Percentiles rank a stretch among this genome's conserved stretches.
Conservation (phyloP, 495 filamentous ascomycete genomes). For the Aspergillus biplanus region DNA sequence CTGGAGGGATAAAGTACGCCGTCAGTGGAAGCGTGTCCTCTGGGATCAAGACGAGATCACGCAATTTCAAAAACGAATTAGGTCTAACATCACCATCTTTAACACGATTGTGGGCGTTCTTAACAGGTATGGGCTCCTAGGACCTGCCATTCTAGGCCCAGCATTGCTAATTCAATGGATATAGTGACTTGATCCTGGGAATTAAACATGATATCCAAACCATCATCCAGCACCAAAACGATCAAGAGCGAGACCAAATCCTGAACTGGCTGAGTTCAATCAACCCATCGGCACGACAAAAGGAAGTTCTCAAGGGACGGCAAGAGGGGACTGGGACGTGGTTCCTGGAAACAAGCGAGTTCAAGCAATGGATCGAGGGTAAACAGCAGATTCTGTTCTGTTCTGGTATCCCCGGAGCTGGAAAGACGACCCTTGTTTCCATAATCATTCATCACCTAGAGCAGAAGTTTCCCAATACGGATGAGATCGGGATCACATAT, state of each 20-base stretch:
- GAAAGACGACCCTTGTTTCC: neutral
- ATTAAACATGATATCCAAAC: neutral
- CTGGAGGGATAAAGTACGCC: no score
- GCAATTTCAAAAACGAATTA: no score
- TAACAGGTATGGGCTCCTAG: no score
- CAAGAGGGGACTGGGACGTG: neutral
- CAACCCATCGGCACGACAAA: neutral
- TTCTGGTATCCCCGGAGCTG: constrained; percentile 4
- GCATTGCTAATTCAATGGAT: no score
- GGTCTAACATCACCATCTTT: no score
- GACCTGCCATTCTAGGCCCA: no score
- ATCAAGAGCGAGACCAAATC: neutral
- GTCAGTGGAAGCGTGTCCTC: no score
- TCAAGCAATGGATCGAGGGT: neutral
- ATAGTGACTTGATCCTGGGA: no score
- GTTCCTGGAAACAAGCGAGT: neutral
- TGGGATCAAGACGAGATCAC: no score
- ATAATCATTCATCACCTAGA: neutral
- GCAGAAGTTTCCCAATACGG: neutral
- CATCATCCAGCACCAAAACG: neutral
- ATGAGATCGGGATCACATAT: neutral
- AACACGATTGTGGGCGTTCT: no score
- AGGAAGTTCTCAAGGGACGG: neutral
- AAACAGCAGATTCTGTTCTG: neutral
- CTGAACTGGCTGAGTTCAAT: neutral